Percentiles rank a stretch among this genome's conserved stretches.
Evolutionary conservation across 805 yeast genomes (phyloP).

Genomic region (Kockiozyma suomiensis): DNA sequence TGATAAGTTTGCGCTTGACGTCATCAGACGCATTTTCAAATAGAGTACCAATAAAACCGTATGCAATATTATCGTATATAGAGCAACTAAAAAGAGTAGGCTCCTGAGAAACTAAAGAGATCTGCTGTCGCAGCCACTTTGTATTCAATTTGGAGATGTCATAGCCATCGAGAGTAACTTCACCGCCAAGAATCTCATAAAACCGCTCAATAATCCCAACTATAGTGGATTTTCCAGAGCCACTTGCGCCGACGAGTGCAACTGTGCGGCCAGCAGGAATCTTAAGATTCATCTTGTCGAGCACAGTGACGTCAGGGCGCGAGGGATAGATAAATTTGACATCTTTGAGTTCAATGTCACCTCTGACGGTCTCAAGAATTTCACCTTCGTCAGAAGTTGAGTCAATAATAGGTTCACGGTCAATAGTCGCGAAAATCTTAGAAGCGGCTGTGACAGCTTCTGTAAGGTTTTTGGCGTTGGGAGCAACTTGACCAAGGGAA

Average conservation of each 20-base stretch:
- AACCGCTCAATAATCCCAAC: slow-evolving; percentile 60
- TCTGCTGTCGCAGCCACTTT: slow-evolving; percentile 53
- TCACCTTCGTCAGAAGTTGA: slow-evolving; percentile 35
- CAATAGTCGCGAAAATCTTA: slow-evolving; percentile 46
- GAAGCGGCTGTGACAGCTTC: slow-evolving; percentile 47
- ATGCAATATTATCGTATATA: slow-evolving; percentile 74
- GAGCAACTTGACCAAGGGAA: slow-evolving; percentile 47
- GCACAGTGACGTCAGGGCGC: slow-evolving; percentile 39
- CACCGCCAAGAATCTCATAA: slow-evolving; percentile 57
- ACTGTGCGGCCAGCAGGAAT: slow-evolving; percentile 80
- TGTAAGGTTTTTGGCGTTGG: slow-evolving; percentile 44
- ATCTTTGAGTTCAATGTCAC: slow-evolving; percentile 42
- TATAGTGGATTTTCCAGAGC: slow-evolving; percentile 51
- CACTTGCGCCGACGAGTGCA: slow-evolving; percentile 87
- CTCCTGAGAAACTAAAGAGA: slow-evolving; percentile 67
- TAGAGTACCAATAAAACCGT: slow-evolving; percentile 55
- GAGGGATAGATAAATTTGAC: slow-evolving; percentile 40
- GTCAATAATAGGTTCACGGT: slow-evolving; percentile 47
- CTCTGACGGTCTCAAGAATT: slow-evolving; percentile 38
- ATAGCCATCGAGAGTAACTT: slow-evolving; percentile 52
- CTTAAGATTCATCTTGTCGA: slow-evolving; percentile 34
- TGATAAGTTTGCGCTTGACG: slow-evolving; percentile 44
- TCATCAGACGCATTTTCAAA: slow-evolving; percentile 43
- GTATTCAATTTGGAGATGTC: slow-evolving; percentile 55
- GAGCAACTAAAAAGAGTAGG: slow-evolving; percentile 63